Evolutionary conservation across 495 filamentous ascomycete genomes (phyloP), one percentile per base, ranked within the genome.

Genomic region (Penicillium riverlandense): DNA sequence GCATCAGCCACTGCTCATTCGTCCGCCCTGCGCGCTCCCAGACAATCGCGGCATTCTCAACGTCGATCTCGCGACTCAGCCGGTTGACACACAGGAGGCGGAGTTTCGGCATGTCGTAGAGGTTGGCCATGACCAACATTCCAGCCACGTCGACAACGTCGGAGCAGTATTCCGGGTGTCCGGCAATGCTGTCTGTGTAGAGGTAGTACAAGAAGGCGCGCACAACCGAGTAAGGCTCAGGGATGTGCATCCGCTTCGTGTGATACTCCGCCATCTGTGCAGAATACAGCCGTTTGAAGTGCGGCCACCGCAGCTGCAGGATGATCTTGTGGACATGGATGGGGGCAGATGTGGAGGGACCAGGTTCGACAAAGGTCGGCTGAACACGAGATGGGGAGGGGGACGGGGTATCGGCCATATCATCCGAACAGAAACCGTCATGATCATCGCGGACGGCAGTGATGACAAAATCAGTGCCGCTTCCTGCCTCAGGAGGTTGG

Each of bases 241-340:
- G 90, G 35, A 98, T 95, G 65, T 97, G 92, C 85, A 98, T 90
- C 59, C 86, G 86, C 54, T 90, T 90, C 10, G 86, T 88, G 61
- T 97, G 92, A 55, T 92, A 97, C 59, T 98, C 92, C 8, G 84
- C 80, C 92, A 98, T 97, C 52, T 95, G 88, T 8, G 91, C 79
- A 13, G 86, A 78, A 64, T 92, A 96, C 5, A 98, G 65, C 8
- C 91, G 82, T 16, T 83, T 81, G 63, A 98, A 98, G 61, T 98
- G 94, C 11, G 92, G 91, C 92, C 92, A 98, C 33, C 92, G 82
- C 6, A 94, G 83, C 59, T 90, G 87, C 13, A 98, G 74, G 40
- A 98, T 95, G 43, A 98, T 81, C 47, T 83, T 85, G 63, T 98
- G 92, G 22, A 72, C 89, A 58, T 96, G 85, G 46, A 98, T 96